Evolutionary conservation across 352 stramenopile species (phyloP).

Genomic region (Blastocystis sp.): DNA sequence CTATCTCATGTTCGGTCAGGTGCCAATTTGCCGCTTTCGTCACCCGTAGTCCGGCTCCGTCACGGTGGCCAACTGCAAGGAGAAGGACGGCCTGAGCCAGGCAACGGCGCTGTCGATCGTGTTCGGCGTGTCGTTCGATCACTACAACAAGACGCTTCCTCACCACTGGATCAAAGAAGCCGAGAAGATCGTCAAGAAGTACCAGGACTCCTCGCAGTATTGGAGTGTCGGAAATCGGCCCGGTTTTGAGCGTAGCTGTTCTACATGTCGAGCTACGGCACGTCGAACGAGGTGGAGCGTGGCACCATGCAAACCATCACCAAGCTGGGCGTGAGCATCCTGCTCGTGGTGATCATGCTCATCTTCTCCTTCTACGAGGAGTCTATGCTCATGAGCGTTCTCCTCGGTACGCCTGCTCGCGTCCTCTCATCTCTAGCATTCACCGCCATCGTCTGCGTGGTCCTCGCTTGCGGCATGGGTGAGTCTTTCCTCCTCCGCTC

Average conservation of each 20-base stretch:
- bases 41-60: slow-evolving; percentile 10
- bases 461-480: slow-evolving; percentile 54
- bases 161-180: slow-evolving; percentile 28
- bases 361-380: slow-evolving; percentile 48
- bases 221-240: not conserved
- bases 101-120: slow-evolving; percentile 16
- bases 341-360: slow-evolving; percentile 58
- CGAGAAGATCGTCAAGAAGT: not conserved
- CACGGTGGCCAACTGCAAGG: slow-evolving; percentile 2
- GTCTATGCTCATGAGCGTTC: not conserved
- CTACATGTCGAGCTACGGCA: not conserved
- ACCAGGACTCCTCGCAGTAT: slow-evolving; percentile 9
- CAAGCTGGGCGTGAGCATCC: slow-evolving; percentile 44
- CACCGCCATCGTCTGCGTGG: slow-evolving; percentile 1
- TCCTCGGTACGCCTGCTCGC: not conserved
- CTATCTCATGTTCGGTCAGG: slow-evolving; percentile 28
- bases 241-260: slow-evolving; percentile 1
- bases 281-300: slow-evolving; percentile 53
- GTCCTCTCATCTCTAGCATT: not conserved
- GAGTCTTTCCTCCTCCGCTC: no score
- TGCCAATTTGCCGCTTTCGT: not conserved
- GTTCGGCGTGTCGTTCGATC: slow-evolving; percentile 11
- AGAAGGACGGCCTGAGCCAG: not conserved
- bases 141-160: slow-evolving; percentile 42
- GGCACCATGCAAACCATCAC: slow-evolving; percentile 45